These are phyloP conservation scores for Omphalea diandra DNA, from an alignment of 441 rosid genomes.

Conservation along the genomic window DNA sequence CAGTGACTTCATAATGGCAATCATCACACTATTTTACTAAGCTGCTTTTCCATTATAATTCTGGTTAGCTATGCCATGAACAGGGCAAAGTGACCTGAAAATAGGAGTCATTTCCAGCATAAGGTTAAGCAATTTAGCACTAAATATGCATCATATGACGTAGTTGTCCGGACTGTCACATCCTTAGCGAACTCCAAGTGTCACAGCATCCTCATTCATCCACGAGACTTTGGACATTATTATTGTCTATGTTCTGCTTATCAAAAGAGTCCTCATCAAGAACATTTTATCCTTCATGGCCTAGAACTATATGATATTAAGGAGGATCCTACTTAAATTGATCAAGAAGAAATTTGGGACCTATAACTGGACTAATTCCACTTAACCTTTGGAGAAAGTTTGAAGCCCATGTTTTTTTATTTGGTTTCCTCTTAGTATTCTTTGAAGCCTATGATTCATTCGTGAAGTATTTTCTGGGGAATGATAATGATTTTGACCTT, in stretches of 20 bases:
- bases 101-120: not conserved
- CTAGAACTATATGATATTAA: not conserved
- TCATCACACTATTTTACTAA: too few relatives aligned
- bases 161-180: not conserved
- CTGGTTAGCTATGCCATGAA: too few relatives aligned
- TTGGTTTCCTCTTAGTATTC: not conserved
- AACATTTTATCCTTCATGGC: not conserved
- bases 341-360: not conserved
- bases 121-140: too few relatives aligned
- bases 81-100: too few relatives aligned
- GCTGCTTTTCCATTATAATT: too few relatives aligned
- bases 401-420: not conserved
- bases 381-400: not conserved
- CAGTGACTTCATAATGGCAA: too few relatives aligned
- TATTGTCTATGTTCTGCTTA: not conserved
- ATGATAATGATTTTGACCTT: not conserved
- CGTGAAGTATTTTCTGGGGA: not conserved
- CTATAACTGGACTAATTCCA: not conserved
- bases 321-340: not conserved
- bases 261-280: not conserved
- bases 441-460: not conserved
- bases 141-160: not conserved
- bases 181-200: not conserved
- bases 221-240: not conserved
- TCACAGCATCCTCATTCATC: not conserved